Conservation (phyloP, 2,329 filamentous ascomycete genomes). For the Pseudomassariella vexata region DNA sequence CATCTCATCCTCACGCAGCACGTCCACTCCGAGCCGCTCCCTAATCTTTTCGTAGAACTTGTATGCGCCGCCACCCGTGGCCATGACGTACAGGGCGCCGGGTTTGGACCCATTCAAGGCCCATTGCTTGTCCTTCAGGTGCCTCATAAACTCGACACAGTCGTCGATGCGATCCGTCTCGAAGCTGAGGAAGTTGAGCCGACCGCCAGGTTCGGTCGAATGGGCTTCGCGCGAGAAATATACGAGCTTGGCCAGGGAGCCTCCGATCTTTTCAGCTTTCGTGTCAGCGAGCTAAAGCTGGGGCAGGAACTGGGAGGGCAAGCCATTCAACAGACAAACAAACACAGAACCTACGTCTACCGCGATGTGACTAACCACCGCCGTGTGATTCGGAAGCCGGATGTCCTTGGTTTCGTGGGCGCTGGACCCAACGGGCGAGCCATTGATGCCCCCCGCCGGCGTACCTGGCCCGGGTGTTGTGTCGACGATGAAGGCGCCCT, state of each 20-base stretch:
- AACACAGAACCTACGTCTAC: conserved; percentile 90
- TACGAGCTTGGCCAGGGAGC: conserved; percentile 90
- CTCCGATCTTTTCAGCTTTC: conserved; percentile 65
- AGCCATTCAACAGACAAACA: conserved; percentile 9
- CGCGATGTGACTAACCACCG: conserved; percentile 92
- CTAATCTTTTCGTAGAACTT: conserved; percentile 94
- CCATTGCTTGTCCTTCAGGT: conserved; percentile 77
- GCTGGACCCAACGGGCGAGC: conserved; percentile 32
- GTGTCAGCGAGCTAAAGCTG: conserved; percentile 6
- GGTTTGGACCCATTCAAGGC: conserved; percentile 66
- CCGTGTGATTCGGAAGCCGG: conserved; percentile 90
- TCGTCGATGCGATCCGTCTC: conserved; percentile 93
- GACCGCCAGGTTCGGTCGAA: conserved; percentile 74
- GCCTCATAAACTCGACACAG: conserved; percentile 85
- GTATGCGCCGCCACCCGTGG: conserved; percentile 91
- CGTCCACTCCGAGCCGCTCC: conserved; percentile 77
- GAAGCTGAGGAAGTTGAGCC: conserved; percentile 92
- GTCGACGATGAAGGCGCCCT: conserved; percentile 94
- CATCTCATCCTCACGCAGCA: conserved; percentile 95
- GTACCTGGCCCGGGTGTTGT: conserved; percentile 56
- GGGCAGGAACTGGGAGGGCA: neutral
- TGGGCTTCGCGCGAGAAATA: conserved; percentile 90
- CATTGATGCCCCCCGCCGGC: conserved; percentile 35
- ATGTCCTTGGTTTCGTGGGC: conserved; percentile 82
- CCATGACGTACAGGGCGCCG: conserved; percentile 82